A percentile compares a stretch with the other conserved stretches of the same genome.
Conservation (phyloP, 805 yeast species). For the Metschnikowia rubicola region DNA sequence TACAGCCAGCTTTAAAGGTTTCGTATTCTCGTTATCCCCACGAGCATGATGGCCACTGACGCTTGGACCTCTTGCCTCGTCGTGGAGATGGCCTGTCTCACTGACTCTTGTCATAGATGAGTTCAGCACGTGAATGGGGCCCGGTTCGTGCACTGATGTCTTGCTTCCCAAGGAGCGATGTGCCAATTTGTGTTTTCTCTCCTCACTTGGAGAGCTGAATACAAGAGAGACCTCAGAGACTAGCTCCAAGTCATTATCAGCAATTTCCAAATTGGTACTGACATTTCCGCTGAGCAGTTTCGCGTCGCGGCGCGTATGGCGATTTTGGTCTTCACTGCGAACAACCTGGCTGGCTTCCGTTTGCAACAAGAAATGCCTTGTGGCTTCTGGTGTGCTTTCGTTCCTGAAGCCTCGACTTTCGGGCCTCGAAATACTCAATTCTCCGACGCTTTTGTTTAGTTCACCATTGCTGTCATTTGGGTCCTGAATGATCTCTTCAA, state of each 20-base stretch:
- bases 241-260: constrained; percentile 10
- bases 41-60: too few relatives aligned
- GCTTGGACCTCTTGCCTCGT: too few relatives aligned
- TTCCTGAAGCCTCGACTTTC: background rate
- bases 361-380: constrained; percentile 10
- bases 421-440: constrained; percentile 13
- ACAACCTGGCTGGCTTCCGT: constrained; percentile 3
- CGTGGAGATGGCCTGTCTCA: background rate
- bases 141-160: background rate
- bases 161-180: background rate
- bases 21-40: too few relatives aligned
- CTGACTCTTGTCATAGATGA: too few relatives aligned
- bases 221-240: constrained; percentile 9
- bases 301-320: background rate
- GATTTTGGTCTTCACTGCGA: background rate
- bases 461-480: constrained; percentile 16
- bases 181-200: background rate
- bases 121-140: background rate
- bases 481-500: constrained; percentile 6
- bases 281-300: background rate
- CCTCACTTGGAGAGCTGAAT: constrained; percentile 3
- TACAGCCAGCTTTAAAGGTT: too few relatives aligned
- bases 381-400: constrained; percentile 10
- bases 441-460: constrained; percentile 19
- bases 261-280: constrained; percentile 11